Percentiles rank a stretch among this genome's conserved stretches.
Conservation (phyloP, 176 grass and related monocot genomes). For the Pharus latifolius region DNA sequence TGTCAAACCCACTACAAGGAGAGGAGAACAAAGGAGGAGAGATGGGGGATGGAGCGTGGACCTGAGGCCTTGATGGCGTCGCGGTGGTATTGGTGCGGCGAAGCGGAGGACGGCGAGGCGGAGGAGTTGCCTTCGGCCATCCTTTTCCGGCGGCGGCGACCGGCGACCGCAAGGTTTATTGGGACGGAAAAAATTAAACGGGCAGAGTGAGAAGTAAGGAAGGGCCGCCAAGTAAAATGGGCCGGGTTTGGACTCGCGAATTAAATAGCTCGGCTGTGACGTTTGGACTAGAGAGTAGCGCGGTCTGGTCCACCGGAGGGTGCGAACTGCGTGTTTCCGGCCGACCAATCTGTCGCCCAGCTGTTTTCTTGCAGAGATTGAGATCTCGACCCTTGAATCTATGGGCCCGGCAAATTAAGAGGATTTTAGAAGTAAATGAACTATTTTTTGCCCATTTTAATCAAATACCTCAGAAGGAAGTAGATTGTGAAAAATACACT, state of each 20-base stretch:
- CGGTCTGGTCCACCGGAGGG: neutral
- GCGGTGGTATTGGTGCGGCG: slow-evolving; percentile 33
- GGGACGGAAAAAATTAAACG: neutral
- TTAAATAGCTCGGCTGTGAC: neutral
- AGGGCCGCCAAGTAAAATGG: neutral
- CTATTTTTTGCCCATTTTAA: too few species aligned
- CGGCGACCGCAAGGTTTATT: neutral
- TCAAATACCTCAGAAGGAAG: too few species aligned
- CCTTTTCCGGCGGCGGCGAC: slow-evolving; percentile 13
- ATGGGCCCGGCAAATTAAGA: too few species aligned
- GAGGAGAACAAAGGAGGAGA: neutral
- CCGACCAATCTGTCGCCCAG: neutral
- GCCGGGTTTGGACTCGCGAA: neutral
- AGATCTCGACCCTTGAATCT: too few species aligned
- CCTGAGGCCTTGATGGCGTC: slow-evolving; percentile 57
- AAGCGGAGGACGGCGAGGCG: neutral
- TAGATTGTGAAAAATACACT: too few species aligned
- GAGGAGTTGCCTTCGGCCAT: slow-evolving; percentile 50
- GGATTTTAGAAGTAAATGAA: too few species aligned
- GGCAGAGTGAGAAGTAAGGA: too few species aligned
- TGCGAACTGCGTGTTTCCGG: too few species aligned
- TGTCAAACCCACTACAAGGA: neutral
- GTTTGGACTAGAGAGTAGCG: too few species aligned
- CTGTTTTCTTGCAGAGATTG: neutral
- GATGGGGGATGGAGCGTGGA: neutral